phyloP scores from a whole-genome alignment of 768 basidiomycete species.

The Cystobasidiopsis lactophilus region DNA sequence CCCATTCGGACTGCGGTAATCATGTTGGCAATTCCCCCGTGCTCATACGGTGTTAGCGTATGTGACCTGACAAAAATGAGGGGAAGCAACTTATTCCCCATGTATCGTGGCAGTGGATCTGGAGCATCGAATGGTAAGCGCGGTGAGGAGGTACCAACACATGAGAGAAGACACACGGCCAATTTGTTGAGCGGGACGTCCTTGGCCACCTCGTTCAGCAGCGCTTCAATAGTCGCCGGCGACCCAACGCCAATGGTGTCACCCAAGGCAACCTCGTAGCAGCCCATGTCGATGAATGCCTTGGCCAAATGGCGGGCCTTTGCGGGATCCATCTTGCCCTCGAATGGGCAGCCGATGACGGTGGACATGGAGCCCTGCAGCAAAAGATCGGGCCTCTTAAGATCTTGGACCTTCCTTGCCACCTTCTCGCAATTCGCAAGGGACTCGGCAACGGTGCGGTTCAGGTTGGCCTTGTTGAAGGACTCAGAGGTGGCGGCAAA shows the following conservation, averaged over 20 bases:
- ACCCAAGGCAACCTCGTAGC: conserved; percentile 58
- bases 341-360: conserved; percentile 44
- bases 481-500: conserved; percentile 75
- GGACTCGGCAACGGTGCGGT: conserved; percentile 48
- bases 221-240: conserved; percentile 40
- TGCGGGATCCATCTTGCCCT: conserved; percentile 46
- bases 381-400: conserved; percentile 37
- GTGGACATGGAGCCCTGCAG: conserved; percentile 27
- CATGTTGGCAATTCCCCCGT: conserved; percentile 32
- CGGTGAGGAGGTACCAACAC: neutral
- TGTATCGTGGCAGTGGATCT: conserved; percentile 60
- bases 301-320: conserved; percentile 47
- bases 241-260: conserved; percentile 80
- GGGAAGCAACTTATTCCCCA: too few species aligned
- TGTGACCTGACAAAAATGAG: too few species aligned
- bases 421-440: conserved; percentile 43
- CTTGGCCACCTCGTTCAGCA: conserved; percentile 49
- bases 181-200: conserved; percentile 40
- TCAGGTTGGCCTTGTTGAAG: conserved; percentile 68
- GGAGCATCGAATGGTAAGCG: too few species aligned
- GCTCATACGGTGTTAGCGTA: too few species aligned
- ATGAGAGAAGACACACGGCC: conserved; percentile 33
- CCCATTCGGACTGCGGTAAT: conserved; percentile 31
- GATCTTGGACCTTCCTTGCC: conserved; percentile 32
- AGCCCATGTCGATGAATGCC: conserved; percentile 65